Evolutionary conservation across 768 basidiomycete species (phyloP), one percentile per base, ranked within the genome.

Genomic region (Trametes punicea): DNA sequence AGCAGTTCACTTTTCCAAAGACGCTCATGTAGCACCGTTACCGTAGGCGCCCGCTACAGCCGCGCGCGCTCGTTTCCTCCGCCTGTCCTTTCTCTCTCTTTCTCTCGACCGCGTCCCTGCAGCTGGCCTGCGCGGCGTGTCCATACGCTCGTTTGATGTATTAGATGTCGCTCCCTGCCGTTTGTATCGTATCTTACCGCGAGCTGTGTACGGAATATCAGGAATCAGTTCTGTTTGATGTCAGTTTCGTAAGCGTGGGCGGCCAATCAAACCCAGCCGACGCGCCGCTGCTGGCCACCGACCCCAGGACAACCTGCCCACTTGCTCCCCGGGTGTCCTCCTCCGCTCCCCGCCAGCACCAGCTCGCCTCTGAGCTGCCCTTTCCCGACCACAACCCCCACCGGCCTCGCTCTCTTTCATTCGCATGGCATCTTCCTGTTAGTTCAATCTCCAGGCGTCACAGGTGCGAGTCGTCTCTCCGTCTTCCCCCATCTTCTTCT

Each of bases 401-500:
- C n/a, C n/a, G n/a, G 46, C 41, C 41, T 53, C 45, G 13, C 18
- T 23, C 33, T 46, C 34, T 47, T 40, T 55, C 47, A 30, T 51
- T 59, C 53, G 52, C 41, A 69, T 69, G 67, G 67, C 56, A 62
- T 57, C 52, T 55, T 56, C 50, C 54, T 56, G 61, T 59, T 64
- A 64, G 60, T 54, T 56, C 42, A n/a, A 40, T 52, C 46, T 46
- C 46, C 36, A 65, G 60, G 64, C 63, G 60, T 61, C 49, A 64
- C 34, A 64, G 64, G 66, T 67, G 44, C 44, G 63, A 33, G 30
- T 23, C 10, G 40, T 46, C 25, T 20, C 55, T 20, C 20, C 34
- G 7, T 56, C 49, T 47, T 39, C 31, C 13, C 40, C 26, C 47
- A 23, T 46, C 18, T 31, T 63, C 65, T 66, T 67, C 66, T 62